A percentile compares a stretch with the other conserved stretches of the same genome.
Conservation (phyloP, 164 flowering plant genomes). For the Vitis cinerea region DNA sequence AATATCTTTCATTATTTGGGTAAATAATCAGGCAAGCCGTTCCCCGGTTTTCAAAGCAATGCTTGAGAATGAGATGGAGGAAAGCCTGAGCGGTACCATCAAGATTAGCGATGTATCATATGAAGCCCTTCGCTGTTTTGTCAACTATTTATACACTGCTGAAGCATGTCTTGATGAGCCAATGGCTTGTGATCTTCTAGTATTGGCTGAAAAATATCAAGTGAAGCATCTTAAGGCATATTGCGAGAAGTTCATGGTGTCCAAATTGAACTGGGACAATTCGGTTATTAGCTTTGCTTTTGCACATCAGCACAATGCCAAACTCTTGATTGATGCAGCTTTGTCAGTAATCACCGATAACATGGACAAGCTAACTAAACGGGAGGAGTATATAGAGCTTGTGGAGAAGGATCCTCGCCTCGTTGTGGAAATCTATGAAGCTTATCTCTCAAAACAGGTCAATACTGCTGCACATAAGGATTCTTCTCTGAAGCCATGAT, state of each 20-base stretch:
- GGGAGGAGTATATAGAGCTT: conserved; percentile 73
- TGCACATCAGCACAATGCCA: conserved; percentile 83
- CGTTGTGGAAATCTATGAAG: conserved; percentile 79
- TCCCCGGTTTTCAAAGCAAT: conserved; percentile 92
- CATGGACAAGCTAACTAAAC: conserved; percentile 67
- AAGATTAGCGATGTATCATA: conserved; percentile 71
- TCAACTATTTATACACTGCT: conserved; percentile 78
- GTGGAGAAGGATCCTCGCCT: conserved; percentile 82
- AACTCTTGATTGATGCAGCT: conserved; percentile 57
- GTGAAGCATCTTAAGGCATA: conserved; percentile 77
- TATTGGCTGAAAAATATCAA: conserved; percentile 81
- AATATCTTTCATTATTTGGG: not conserved
- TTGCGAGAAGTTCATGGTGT: conserved; percentile 73
- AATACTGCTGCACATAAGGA: conserved; percentile 55
- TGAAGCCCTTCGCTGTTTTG: conserved; percentile 68
- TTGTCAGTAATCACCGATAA: conserved; percentile 61
- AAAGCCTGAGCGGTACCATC: conserved; percentile 77
- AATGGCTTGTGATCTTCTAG: conserved; percentile 71
- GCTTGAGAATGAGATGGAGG: conserved; percentile 92
- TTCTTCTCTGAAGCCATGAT: conserved; percentile 8
- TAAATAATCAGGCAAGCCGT: conserved; percentile 52
- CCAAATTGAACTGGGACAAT: conserved; percentile 70
- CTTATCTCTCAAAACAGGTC: conserved; percentile 73
- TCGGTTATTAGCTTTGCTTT: conserved; percentile 64
- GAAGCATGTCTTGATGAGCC: conserved; percentile 75